Evolutionary conservation across 2,329 filamentous ascomycete genomes (phyloP), one percentile per base, ranked within the genome.

Genomic region (Mariannaea elegans): DNA sequence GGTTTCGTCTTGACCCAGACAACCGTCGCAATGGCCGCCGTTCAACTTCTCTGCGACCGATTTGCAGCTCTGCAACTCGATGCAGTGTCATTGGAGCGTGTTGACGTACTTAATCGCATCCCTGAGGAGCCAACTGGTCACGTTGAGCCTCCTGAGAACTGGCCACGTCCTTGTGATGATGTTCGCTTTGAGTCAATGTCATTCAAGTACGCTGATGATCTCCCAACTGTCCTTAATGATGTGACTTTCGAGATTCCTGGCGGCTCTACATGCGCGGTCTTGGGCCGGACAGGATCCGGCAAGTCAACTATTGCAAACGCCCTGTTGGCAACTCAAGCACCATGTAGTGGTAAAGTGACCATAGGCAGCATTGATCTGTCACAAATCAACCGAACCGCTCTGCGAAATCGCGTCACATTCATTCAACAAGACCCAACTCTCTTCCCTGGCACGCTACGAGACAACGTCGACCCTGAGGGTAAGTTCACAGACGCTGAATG

Each of bases 51-150:
- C 0, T 97, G 93, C 75, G 87, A 87, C 61, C 85, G 87, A 58
- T 97, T 97, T 69, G 93, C 93, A 2, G 87, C 91, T 70, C 82
- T 97, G 1, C 93, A 97, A 73, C 93, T 97, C 85, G 90, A 97
- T 71, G 97, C 97, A 66, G 93, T 97, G 0, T 94, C 91, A 0
- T 91, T 97, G 0, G 93, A 97, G 76, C 87, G 93, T 38, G 89
- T 97, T 0, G 87, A 95, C 9, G 92, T 95, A 74, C 83, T 97
- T 0, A 82, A 95, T 1, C 86, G 91, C 59, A 84, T 97, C 0
- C 90, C 94, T 14, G 87, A 92, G 71, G 93, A 97, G 72, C 80
- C 87, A 0, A 81, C 79, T 0, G 93, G 92, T 1, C 82, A 84
- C 1, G 75, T 92, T 3, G 77, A 85, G 2, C 92, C 92, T 0